Percentiles rank a stretch among this genome's conserved stretches.
phyloP scores from a whole-genome alignment of 2,329 filamentous ascomycete genomes.

The Venturia pyrina region DNA sequence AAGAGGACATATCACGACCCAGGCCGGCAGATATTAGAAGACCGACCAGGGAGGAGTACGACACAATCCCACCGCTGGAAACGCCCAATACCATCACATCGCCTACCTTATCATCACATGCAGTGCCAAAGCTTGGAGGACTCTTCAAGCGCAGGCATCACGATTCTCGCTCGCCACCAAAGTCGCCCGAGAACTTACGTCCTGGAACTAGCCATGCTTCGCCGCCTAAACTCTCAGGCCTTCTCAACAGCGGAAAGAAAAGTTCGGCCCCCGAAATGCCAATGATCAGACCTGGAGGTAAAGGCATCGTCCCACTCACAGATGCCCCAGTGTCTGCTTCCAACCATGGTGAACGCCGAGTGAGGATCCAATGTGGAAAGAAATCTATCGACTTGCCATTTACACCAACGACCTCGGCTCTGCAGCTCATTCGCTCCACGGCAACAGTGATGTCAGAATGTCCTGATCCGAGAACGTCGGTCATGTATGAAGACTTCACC shows the following conservation, averaged over 20 bases:
- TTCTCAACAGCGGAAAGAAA: background rate
- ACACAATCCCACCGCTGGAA: background rate
- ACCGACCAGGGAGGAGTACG: background rate
- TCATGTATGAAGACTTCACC: constrained; percentile 69
- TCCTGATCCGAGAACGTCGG: constrained; percentile 54
- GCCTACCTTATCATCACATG: background rate
- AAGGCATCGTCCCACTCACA: constrained; percentile 43
- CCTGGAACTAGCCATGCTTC: constrained; percentile 7
- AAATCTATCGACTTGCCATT: constrained; percentile 62
- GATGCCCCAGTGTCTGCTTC: constrained; percentile 74
- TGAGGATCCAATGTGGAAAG: constrained; percentile 55
- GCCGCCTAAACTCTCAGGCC: constrained; percentile 9
- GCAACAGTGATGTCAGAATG: constrained; percentile 51
- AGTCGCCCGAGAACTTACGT: background rate
- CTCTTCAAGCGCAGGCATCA: constrained; percentile 11
- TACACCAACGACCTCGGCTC: constrained; percentile 60
- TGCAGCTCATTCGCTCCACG: constrained; percentile 62
- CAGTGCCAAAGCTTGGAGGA: background rate
- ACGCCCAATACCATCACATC: background rate
- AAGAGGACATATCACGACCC: background rate
- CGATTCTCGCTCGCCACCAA: constrained; percentile 3
- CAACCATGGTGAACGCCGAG: constrained; percentile 62
- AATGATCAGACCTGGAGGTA: constrained; percentile 34
- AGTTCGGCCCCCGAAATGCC: constrained; percentile 16
- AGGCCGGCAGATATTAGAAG: background rate